phyloP scores from a whole-genome alignment of 345 rosid species.

The Firmiana major region DNA sequence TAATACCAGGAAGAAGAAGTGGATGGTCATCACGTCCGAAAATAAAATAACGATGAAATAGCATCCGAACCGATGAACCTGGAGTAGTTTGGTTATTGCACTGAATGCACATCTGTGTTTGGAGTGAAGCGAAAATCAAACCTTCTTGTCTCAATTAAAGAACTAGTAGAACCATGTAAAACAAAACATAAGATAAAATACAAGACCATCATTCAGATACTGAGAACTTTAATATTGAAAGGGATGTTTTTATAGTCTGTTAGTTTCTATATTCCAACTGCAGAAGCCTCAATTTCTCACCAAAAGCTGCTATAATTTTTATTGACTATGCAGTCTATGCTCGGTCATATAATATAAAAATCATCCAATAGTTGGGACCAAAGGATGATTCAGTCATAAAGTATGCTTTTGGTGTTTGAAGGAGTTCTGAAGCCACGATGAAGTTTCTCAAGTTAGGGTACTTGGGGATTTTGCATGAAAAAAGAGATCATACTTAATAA shows the following conservation, averaged over 20 bases:
- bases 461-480: neutral
- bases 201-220: neutral
- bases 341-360: neutral
- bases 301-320: neutral
- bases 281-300: neutral
- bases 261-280: neutral
- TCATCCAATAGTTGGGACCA: neutral
- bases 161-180: constrained; percentile 1
- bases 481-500: neutral
- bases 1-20: constrained; percentile 94
- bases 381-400: neutral
- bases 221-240: neutral
- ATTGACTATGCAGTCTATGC: neutral
- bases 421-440: neutral
- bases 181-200: neutral
- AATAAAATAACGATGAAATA: constrained; percentile 89
- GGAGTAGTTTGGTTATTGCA: constrained; percentile 74
- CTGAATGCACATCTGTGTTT: constrained; percentile 84
- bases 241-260: neutral
- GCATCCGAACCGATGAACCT: constrained; percentile 80
- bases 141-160: neutral
- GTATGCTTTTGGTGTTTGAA: neutral
- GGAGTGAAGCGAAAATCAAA: neutral
- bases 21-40: constrained; percentile 94
- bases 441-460: neutral